phyloP scores from a whole-genome alignment of 2,329 filamentous ascomycete species.

The Aspergillus neoniger region DNA sequence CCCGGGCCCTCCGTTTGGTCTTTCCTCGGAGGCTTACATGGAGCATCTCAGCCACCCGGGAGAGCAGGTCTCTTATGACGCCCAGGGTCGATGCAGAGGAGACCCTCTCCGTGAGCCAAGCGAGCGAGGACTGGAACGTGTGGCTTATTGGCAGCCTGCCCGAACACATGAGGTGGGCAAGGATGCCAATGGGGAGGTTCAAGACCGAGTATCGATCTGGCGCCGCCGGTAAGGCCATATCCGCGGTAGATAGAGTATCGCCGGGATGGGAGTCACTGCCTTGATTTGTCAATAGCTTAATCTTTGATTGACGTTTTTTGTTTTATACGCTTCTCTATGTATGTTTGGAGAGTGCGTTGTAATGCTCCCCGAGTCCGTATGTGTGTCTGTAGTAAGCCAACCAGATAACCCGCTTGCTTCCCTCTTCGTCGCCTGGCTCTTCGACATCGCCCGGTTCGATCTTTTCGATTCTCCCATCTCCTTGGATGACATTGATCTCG shows the following conservation, averaged over 20 bases:
- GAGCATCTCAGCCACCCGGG: not conserved
- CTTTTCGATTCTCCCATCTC: slow-evolving; percentile 74
- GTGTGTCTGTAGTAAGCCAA: slow-evolving; percentile 93
- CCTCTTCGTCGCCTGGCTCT: slow-evolving; percentile 44
- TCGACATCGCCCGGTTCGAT: slow-evolving; percentile 59
- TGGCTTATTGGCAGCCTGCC: slow-evolving; percentile 59
- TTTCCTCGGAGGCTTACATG: not conserved
- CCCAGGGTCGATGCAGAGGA: slow-evolving; percentile 52
- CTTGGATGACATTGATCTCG: slow-evolving; percentile 80
- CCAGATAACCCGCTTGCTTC: slow-evolving; percentile 69
- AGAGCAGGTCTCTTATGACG: not conserved
- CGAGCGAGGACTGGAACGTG: slow-evolving; percentile 43
- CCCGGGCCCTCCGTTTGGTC: not conserved
- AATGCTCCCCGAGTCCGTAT: slow-evolving; percentile 94
- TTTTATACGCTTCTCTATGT: slow-evolving; percentile 20
- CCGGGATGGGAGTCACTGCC: not conserved
- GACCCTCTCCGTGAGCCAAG: slow-evolving; percentile 50
- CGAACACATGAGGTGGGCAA: slow-evolving; percentile 59
- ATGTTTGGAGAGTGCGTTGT: slow-evolving; percentile 75
- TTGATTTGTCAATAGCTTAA: slow-evolving; percentile 1
- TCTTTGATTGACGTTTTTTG: slow-evolving; percentile 1
- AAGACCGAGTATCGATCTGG: slow-evolving; percentile 49
- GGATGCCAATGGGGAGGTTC: slow-evolving; percentile 41
- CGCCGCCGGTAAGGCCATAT: slow-evolving; percentile 30
- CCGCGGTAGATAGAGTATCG: not conserved